phyloP scores from a whole-genome alignment of 495 filamentous ascomycete genomes.

The Pyrenula aspistea region DNA sequence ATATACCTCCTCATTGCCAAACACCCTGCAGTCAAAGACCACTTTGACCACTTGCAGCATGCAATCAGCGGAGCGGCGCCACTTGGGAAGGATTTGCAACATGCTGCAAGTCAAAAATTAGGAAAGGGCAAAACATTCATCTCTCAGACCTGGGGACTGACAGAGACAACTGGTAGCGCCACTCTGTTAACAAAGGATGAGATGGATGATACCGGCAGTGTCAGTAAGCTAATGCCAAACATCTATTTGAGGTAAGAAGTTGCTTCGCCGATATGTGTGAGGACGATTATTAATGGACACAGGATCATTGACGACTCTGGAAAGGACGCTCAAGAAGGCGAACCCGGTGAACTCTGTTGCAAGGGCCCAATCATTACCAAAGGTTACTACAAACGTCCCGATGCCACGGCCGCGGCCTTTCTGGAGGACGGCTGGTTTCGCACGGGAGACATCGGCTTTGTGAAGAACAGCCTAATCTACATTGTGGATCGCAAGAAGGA shows the following conservation, averaged over 20 bases:
- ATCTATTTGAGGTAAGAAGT: constrained; percentile 18
- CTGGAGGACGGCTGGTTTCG: constrained; percentile 62
- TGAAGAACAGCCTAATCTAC: constrained; percentile 30
- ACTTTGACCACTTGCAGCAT: constrained; percentile 45
- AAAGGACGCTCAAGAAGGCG: constrained; percentile 33
- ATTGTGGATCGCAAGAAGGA: constrained; percentile 68
- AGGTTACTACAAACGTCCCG: constrained; percentile 24
- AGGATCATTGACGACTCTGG: constrained; percentile 18
- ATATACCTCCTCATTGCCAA: constrained; percentile 38
- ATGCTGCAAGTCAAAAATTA: background rate
- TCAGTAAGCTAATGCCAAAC: constrained; percentile 60
- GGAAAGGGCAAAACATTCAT: constrained; percentile 4
- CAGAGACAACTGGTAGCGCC: constrained; percentile 40
- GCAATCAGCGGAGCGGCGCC: constrained; percentile 54
- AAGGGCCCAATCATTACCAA: constrained; percentile 25
- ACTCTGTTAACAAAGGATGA: constrained; percentile 33
- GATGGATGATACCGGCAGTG: constrained; percentile 29
- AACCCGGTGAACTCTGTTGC: constrained; percentile 40
- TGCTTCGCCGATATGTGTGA: background rate
- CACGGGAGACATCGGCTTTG: constrained; percentile 65
- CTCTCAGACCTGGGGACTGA: constrained; percentile 31
- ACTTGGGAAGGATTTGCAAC: constrained; percentile 36
- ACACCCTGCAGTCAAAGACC: constrained; percentile 32
- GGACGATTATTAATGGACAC: constrained; percentile 26
- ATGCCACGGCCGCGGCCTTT: constrained; percentile 25